Base-by-base conservation (phyloP, 2,329 filamentous ascomycete genomes). In the Bipolaris bicolor region DNA sequence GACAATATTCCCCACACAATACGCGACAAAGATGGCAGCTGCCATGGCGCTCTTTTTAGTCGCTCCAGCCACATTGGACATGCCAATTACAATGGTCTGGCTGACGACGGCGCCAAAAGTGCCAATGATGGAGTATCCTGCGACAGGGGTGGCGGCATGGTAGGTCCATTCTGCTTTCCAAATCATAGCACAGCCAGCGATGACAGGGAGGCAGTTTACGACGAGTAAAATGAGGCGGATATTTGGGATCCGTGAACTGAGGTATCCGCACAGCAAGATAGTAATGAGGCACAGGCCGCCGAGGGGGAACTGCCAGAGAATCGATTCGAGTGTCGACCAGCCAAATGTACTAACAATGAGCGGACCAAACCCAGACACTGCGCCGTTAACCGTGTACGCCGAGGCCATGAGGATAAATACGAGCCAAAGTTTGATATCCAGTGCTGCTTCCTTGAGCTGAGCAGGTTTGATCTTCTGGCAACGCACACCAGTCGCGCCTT, bases 1-100 rank as follows among this genome's bases (percentile, higher is more conserved):
- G 22, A 92, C 86, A 49, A 92, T 92, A 65, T 92, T 92, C 1
- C 89, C 85, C 6, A 92, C 86, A 53, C 88, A 90, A 68, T 92
- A 92, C 0, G 88, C 88, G 0, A 90, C 88, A 61, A 92, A 92
- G 1, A 90, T 88, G 0, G 87, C 86, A 0, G 87, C 86, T 0
- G 89, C 88, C 82, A 90, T 91, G 66, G 89, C 87, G 61, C 86
- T 89, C 80, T 92, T 92, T 78, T 92, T 92, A 0, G 89, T 92
- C 22, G 89, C 84, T 15, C 90, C 90, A 0, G 89, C 89, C 0
- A 92, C 88, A 62, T 92, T 92, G 10, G 85, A 84, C 80, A 85
- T 85, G 0, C 83, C 84, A 2, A 86, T 68, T 0, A 80, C 80
- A 40, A 87, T 84, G 2, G 83, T 82, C n/a, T 85, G 77, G 41